These are phyloP conservation scores for Acacia concinna DNA, from an alignment of 331 rosid species.

Conservation along the genomic window DNA sequence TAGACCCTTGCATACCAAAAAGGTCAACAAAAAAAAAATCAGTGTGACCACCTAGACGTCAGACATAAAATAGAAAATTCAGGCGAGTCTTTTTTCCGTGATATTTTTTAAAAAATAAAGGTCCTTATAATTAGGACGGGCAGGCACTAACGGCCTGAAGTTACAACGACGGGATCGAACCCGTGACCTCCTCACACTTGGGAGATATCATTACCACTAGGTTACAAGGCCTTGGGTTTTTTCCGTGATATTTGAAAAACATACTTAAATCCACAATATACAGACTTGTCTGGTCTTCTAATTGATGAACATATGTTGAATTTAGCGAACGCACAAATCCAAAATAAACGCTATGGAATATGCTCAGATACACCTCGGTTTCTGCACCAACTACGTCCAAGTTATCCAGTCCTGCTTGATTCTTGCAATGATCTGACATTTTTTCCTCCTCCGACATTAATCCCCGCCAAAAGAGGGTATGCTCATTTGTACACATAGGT, in stretches of 20 bases:
- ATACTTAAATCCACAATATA: background rate
- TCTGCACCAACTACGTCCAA: background rate
- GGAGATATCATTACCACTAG: too few relatives aligned
- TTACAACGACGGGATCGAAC: too few relatives aligned
- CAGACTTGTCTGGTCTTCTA: background rate
- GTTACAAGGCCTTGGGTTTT: too few relatives aligned
- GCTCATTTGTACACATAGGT: conserved; percentile 8
- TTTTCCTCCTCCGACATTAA: background rate
- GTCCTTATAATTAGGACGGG: too few relatives aligned
- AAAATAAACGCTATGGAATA: background rate
- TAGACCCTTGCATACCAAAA: too few relatives aligned
- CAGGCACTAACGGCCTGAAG: too few relatives aligned
- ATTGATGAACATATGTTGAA: background rate
- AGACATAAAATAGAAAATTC: too few relatives aligned
- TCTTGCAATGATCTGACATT: conserved; percentile 14
- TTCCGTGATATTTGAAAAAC: background rate
- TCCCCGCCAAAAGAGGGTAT: background rate
- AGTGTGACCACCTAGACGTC: too few relatives aligned
- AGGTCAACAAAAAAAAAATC: too few relatives aligned
- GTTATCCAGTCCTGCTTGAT: background rate
- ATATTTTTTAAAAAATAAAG: too few relatives aligned
- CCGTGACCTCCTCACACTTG: too few relatives aligned
- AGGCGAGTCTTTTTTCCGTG: too few relatives aligned
- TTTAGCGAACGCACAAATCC: background rate
- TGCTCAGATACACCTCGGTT: background rate